Conservation (phyloP, 441 rosid genomes). For the Omphalea diandra region DNA sequence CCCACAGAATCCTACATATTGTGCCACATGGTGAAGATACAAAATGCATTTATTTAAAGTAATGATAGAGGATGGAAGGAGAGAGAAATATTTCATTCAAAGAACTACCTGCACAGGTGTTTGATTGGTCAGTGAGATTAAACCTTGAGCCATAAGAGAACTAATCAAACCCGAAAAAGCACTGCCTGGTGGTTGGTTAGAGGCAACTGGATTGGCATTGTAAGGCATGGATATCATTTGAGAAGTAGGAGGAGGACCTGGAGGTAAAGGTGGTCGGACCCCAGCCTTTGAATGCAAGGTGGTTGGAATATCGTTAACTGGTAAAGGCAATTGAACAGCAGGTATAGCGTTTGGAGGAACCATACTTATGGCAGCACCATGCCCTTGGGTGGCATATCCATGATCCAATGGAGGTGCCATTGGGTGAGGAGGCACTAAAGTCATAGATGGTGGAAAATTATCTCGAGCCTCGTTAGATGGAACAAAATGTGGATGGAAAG, state of each 20-base stretch:
- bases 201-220: constrained; percentile 38
- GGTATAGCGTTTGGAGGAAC: constrained; percentile 34
- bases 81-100: constrained; percentile 22
- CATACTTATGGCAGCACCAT: constrained; percentile 30
- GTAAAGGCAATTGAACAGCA: constrained; percentile 41
- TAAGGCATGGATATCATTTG: constrained; percentile 50
- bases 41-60: not conserved
- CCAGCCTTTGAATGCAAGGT: constrained; percentile 39
- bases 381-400: constrained; percentile 51
- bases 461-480: constrained; percentile 43
- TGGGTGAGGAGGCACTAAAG: constrained; percentile 45
- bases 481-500: constrained; percentile 46
- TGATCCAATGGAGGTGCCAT: constrained; percentile 39
- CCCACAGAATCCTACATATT: constrained; percentile 66
- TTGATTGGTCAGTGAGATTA: constrained; percentile 68
- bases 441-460: constrained; percentile 37
- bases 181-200: constrained; percentile 53
- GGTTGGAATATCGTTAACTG: constrained; percentile 41
- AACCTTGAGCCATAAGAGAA: constrained; percentile 90
- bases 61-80: constrained; percentile 1
- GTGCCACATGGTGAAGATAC: constrained; percentile 29
- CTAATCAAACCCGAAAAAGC: constrained; percentile 79
- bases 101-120: constrained; percentile 64
- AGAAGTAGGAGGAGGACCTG: constrained; percentile 50
- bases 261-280: constrained; percentile 58